A percentile compares a stretch with the other conserved stretches of the same genome.
These are phyloP conservation scores for Sporisorium sorghi DNA, from an alignment of 1,284 basidiomycete species.

Conservation along the genomic window DNA sequence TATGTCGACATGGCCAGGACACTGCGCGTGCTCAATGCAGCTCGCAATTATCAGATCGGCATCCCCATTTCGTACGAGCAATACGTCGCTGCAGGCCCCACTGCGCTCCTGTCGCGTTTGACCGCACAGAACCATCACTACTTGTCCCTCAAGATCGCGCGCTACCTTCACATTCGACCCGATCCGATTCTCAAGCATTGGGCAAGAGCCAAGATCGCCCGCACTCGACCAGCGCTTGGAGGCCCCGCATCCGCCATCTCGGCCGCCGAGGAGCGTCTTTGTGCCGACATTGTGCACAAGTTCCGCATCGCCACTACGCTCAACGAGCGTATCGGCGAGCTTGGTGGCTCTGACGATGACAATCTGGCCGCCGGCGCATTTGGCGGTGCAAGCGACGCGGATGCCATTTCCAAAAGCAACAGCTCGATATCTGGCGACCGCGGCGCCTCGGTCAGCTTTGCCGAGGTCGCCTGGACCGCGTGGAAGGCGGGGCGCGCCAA, in stretches of 20 bases:
- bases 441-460: constrained; percentile 79
- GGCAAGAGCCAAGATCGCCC: constrained; percentile 90
- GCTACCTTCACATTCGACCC: constrained; percentile 83
- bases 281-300: constrained; percentile 85
- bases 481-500: constrained; percentile 89
- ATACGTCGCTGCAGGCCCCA: constrained; percentile 71
- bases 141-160: constrained; percentile 89
- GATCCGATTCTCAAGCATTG: constrained; percentile 92
- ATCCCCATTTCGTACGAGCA: constrained; percentile 92
- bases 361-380: background rate
- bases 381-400: background rate
- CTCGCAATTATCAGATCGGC: constrained; percentile 89
- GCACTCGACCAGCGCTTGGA: constrained; percentile 72
- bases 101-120: constrained; percentile 80
- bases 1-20: constrained; percentile 91
- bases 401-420: background rate
- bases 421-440: constrained; percentile 5
- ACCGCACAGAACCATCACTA: constrained; percentile 90
- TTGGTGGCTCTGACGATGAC: constrained; percentile 31
- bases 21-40: constrained; percentile 93
- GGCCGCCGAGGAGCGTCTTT: constrained; percentile 78
- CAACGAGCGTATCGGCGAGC: constrained; percentile 32
- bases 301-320: constrained; percentile 75
- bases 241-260: constrained; percentile 33
- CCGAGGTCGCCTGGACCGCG: constrained; percentile 91